Percentiles rank a stretch among this genome's conserved stretches.
phyloP scores from a whole-genome alignment of 768 basidiomycete genomes.

The Lentinus tigrinus region DNA sequence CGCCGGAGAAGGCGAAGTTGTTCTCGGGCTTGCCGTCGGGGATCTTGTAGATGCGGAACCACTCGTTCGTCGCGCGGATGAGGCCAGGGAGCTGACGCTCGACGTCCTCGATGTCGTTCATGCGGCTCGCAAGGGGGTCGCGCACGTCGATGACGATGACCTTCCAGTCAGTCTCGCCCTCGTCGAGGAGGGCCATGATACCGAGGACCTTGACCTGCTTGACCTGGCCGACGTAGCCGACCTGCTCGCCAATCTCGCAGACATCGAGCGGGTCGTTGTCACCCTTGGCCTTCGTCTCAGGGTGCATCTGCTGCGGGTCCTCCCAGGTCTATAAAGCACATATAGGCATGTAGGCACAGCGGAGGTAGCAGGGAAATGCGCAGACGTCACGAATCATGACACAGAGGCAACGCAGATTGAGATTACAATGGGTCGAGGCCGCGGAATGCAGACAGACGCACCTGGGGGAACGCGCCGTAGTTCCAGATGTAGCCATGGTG shows the following conservation, averaged over 20 bases:
- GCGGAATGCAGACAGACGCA: slow-evolving; percentile 30
- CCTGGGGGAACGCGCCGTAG: slow-evolving; percentile 99
- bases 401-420: background rate
- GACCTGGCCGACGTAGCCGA: slow-evolving; percentile 94
- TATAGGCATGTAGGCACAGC: background rate
- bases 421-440: background rate
- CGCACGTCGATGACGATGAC: slow-evolving; percentile 96
- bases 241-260: slow-evolving; percentile 98
- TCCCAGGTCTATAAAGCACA: slow-evolving; percentile 83
- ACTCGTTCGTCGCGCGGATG: slow-evolving; percentile 96
- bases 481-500: slow-evolving; percentile 99
- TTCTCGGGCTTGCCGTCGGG: slow-evolving; percentile 97
- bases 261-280: slow-evolving; percentile 99
- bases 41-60: slow-evolving; percentile 99
- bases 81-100: slow-evolving; percentile 97
- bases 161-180: slow-evolving; percentile 99
- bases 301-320: slow-evolving; percentile 80
- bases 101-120: slow-evolving; percentile 99
- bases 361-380: background rate
- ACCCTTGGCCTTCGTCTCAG: slow-evolving; percentile 98
- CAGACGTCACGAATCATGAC: background rate
- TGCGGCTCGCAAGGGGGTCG: slow-evolving; percentile 92
- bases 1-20: slow-evolving; percentile 98
- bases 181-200: slow-evolving; percentile 99
- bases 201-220: slow-evolving; percentile 99